A percentile compares a stretch with the other conserved stretches of the same genome.
These are phyloP conservation scores for Sergeia podlipaevii DNA, from an alignment of 208 protist species.

Conservation along the genomic window DNA sequence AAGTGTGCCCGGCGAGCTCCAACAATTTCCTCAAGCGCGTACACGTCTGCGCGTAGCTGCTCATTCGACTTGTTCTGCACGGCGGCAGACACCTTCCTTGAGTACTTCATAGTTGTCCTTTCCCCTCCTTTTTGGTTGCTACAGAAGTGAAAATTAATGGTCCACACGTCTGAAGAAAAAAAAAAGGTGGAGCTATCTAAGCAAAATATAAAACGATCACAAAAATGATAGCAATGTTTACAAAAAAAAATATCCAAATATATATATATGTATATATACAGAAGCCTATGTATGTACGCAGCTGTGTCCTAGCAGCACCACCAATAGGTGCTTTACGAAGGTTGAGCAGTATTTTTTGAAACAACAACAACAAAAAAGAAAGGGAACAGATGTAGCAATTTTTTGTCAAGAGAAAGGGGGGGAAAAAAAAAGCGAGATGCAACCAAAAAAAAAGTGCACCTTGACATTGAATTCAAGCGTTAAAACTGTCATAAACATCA, in stretches of 20 bases:
- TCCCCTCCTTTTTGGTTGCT: background rate
- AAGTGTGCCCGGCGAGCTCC: conserved; percentile 6
- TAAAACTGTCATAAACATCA: too few species aligned
- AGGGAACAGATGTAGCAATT: background rate
- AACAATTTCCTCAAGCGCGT: conserved; percentile 16
- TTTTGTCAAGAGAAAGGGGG: background rate
- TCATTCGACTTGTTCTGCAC: conserved; percentile 9
- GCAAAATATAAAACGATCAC: too few species aligned
- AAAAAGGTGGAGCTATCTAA: too few species aligned
- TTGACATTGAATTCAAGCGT: too few species aligned
- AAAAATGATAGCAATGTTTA: conserved; percentile 1
- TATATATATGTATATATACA: conserved; percentile 5
- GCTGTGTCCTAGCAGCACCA: background rate
- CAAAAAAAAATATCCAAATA: conserved; percentile 8
- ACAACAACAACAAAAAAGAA: background rate
- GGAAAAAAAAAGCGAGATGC: conserved; percentile 4
- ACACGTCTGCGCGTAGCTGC: conserved; percentile 28
- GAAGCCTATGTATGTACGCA: background rate
- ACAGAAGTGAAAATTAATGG: background rate
- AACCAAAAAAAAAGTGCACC: conserved; percentile 6
- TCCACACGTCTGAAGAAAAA: conserved; percentile 3
- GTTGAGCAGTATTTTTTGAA: too few species aligned
- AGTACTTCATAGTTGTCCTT: background rate
- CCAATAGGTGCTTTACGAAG: too few species aligned
- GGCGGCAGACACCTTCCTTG: conserved; percentile 2